These are phyloP conservation scores for Citrullus mucosospermus DNA, from an alignment of 306 rosid species.

Conservation along the genomic window DNA sequence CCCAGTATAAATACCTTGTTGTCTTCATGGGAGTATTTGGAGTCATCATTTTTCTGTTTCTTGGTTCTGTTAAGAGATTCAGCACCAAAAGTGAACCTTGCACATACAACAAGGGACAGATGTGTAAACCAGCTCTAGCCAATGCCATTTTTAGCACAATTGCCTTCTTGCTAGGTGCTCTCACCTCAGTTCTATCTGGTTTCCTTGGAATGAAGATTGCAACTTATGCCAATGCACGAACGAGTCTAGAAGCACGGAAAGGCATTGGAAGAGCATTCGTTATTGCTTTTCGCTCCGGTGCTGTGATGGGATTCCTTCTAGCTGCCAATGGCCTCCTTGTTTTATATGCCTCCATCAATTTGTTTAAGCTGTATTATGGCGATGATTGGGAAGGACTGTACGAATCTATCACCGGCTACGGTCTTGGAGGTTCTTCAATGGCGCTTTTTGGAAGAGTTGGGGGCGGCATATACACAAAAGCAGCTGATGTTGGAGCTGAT, in stretches of 20 bases:
- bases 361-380: slow-evolving; percentile 56
- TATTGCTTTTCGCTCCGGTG: slow-evolving; percentile 47
- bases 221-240: slow-evolving; percentile 63
- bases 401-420: slow-evolving; percentile 61
- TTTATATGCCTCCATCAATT: slow-evolving; percentile 31
- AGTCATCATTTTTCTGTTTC: slow-evolving; percentile 40
- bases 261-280: slow-evolving; percentile 51
- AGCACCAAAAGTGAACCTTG: slow-evolving; percentile 56
- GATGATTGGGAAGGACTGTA: slow-evolving; percentile 75
- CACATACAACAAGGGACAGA: slow-evolving; percentile 40
- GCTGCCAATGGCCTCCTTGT: slow-evolving; percentile 60
- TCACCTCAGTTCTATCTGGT: slow-evolving; percentile 50
- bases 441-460: slow-evolving; percentile 73
- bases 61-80: slow-evolving; percentile 65
- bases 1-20: slow-evolving; percentile 43
- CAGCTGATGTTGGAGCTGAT: slow-evolving; percentile 80
- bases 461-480: slow-evolving; percentile 69
- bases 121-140: slow-evolving; percentile 65
- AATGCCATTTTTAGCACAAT: slow-evolving; percentile 43
- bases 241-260: slow-evolving; percentile 47
- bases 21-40: slow-evolving; percentile 45
- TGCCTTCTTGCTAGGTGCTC: slow-evolving; percentile 54
- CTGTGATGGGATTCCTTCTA: slow-evolving; percentile 67
- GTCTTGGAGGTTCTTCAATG: slow-evolving; percentile 75
- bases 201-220: slow-evolving; percentile 71